phyloP scores from a whole-genome alignment of 2,329 filamentous ascomycete genomes.

The Ilyonectria robusta region DNA sequence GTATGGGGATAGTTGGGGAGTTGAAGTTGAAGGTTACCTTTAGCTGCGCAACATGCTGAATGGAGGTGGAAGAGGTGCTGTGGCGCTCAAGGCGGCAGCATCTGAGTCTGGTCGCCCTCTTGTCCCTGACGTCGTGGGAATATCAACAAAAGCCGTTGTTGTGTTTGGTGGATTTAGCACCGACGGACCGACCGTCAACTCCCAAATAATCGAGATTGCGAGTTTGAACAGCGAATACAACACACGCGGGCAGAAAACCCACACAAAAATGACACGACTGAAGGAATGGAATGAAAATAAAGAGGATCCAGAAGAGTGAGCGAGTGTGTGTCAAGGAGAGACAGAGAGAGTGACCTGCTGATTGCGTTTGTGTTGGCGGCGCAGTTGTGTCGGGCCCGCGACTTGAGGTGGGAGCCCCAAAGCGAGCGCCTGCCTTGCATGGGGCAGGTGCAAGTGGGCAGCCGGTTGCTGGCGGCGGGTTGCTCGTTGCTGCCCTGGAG shows the following conservation, averaged over 20 bases:
- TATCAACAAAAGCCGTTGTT: slow-evolving; percentile 24
- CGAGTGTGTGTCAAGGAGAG: slow-evolving; percentile 10
- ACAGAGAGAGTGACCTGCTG: background rate
- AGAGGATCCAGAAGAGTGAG: slow-evolving; percentile 13
- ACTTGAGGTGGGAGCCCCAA: slow-evolving; percentile 27
- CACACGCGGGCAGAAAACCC: slow-evolving; percentile 1
- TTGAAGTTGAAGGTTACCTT: slow-evolving; percentile 39
- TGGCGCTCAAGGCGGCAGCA: slow-evolving; percentile 17
- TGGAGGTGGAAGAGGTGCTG: slow-evolving; percentile 31
- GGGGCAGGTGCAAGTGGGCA: slow-evolving; percentile 23
- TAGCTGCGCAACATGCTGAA: slow-evolving; percentile 48
- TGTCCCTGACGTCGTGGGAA: slow-evolving; percentile 12
- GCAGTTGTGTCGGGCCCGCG: slow-evolving; percentile 17
- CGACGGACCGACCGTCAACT: slow-evolving; percentile 7
- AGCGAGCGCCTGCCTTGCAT: slow-evolving; percentile 26
- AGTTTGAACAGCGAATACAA: slow-evolving; percentile 11
- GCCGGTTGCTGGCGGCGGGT: slow-evolving; percentile 15
- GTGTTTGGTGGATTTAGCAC: slow-evolving; percentile 17
- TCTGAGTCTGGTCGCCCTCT: slow-evolving; percentile 16
- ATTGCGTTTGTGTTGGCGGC: slow-evolving; percentile 22
- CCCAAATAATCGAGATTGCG: slow-evolving; percentile 9
- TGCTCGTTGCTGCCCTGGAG: slow-evolving; percentile 31
- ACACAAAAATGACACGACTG: slow-evolving; percentile 15
- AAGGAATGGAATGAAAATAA: slow-evolving; percentile 21
- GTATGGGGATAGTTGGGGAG: background rate